Conservation (phyloP, 768 basidiomycete genomes). For the Pulveroboletus sp. region DNA sequence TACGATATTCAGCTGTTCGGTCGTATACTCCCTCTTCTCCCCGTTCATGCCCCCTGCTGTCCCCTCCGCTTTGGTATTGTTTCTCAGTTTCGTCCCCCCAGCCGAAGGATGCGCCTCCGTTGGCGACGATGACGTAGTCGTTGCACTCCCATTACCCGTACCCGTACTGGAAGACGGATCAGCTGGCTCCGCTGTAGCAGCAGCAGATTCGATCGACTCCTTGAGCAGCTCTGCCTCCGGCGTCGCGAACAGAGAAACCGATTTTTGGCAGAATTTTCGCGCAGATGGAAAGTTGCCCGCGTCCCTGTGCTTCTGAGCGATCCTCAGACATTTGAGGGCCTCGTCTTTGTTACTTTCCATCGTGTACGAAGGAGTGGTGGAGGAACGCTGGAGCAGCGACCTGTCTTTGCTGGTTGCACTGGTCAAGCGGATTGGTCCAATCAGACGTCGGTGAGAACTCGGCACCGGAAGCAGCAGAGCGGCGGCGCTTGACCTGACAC, state of each 20-base stretch:
- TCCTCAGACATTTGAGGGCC: constrained; percentile 72
- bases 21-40: constrained; percentile 81
- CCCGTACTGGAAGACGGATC: constrained; percentile 36
- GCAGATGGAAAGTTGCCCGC: constrained; percentile 72
- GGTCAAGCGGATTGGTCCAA: constrained; percentile 2
- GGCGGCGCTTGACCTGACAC: constrained; percentile 10
- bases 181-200: constrained; percentile 34
- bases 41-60: constrained; percentile 60
- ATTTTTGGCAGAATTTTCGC: constrained; percentile 87
- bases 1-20: constrained; percentile 78
- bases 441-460: constrained; percentile 23
- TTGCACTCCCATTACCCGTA: constrained; percentile 31
- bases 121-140: constrained; percentile 41
- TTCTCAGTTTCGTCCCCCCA: constrained; percentile 65
- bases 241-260: constrained; percentile 75
- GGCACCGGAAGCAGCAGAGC: constrained; percentile 2
- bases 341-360: constrained; percentile 93
- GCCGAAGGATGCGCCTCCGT: constrained; percentile 72
- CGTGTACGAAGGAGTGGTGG: constrained; percentile 5
- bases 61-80: constrained; percentile 37
- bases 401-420: background rate
- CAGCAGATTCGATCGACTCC: constrained; percentile 56
- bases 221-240: constrained; percentile 68
- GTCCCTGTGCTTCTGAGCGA: constrained; percentile 72
- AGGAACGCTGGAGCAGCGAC: constrained; percentile 5